Base-by-base conservation (phyloP, 495 filamentous ascomycete genomes). In the Mycothermus thermophilus region DNA sequence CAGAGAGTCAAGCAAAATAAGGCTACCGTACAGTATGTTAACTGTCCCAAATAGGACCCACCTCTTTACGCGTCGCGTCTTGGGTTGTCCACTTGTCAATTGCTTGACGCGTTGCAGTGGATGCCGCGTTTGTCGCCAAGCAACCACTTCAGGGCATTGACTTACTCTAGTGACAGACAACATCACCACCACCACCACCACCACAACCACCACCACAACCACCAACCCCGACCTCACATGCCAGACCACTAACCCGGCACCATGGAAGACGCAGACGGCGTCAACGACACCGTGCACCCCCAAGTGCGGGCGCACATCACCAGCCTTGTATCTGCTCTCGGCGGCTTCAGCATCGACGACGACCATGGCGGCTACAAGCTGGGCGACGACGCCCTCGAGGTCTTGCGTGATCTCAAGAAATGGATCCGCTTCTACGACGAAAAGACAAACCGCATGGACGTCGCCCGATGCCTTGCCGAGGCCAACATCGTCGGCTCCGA, bases 341-440 rank as follows among this genome's bases (percentile, higher is more conserved):
- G 90, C 57, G 90, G 92, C 16, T 74, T 75, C 46, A 78, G 83
- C 49, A 72, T 77, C 21, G 81, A 82, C 30, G 81, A 82, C 30
- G 80, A 81, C 51, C 80, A 80, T 34, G 83, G 81, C 37, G 50
- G 49, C 42, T 99, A 99, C 57, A 68, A 79, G 5, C 75, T 96
- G 30, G 92, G 92, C 50, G 87, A 96, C 52, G 88, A 95, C 57
- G 86, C 92, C 6, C 57, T 92, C 42, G 83, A 87, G 32, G 87
- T 83, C 58, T 66, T 99, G 35, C 81, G 86, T 34, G 92, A 99
- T 58, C 67, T 96, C 27, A 85, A 83, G 44, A 78, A 75, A 70
- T 96, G 92, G 92, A 61, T 99, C 46, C 85, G 80, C 51, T 67
- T 93, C 38, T 92, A 92, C 66, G 92, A 99, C 52, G 80, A 93